phyloP scores from a whole-genome alignment of 495 filamentous ascomycete genomes.

The Neurospora sp. region DNA sequence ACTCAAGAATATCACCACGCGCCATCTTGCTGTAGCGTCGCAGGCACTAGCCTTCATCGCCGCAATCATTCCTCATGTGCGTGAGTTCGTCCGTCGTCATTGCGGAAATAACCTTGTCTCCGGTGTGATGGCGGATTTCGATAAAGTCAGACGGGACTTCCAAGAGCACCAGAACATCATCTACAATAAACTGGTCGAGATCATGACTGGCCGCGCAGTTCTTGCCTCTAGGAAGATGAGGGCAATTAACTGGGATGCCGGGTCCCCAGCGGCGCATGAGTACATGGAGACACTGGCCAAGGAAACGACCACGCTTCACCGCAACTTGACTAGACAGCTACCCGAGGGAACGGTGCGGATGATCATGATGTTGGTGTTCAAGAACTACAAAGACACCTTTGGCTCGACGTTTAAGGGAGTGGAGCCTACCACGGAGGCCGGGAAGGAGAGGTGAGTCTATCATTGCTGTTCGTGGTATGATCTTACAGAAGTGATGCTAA shows the following conservation, averaged over 20 bases:
- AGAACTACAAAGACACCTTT: slow-evolving; percentile 76
- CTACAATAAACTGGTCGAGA: slow-evolving; percentile 90
- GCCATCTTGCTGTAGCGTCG: slow-evolving; percentile 85
- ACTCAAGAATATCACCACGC: slow-evolving; percentile 91
- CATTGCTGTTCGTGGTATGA: too few relatives aligned
- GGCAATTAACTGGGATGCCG: slow-evolving; percentile 61
- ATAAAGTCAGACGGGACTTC: slow-evolving; percentile 78
- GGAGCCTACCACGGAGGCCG: slow-evolving; percentile 52
- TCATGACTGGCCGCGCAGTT: slow-evolving; percentile 74
- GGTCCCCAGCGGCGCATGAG: slow-evolving; percentile 36
- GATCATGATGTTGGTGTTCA: slow-evolving; percentile 89
- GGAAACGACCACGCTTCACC: slow-evolving; percentile 80
- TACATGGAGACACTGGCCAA: slow-evolving; percentile 91
- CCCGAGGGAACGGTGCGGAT: slow-evolving; percentile 65
- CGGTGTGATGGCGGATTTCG: slow-evolving; percentile 71
- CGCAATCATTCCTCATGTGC: slow-evolving; percentile 76
- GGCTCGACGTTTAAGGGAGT: slow-evolving; percentile 63
- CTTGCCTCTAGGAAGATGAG: slow-evolving; percentile 67
- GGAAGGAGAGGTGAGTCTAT: slow-evolving; percentile 57
- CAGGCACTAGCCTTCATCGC: slow-evolving; percentile 86
- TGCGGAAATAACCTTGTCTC: slow-evolving; percentile 39
- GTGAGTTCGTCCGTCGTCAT: slow-evolving; percentile 82
- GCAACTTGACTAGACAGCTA: slow-evolving; percentile 77
- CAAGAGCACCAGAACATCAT: slow-evolving; percentile 92
- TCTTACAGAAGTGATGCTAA: slow-evolving; percentile 6